Percentiles rank a stretch among this genome's conserved stretches.
Conservation (phyloP, 2,329 filamentous ascomycete genomes). For the Furcasterigmium sp. region DNA sequence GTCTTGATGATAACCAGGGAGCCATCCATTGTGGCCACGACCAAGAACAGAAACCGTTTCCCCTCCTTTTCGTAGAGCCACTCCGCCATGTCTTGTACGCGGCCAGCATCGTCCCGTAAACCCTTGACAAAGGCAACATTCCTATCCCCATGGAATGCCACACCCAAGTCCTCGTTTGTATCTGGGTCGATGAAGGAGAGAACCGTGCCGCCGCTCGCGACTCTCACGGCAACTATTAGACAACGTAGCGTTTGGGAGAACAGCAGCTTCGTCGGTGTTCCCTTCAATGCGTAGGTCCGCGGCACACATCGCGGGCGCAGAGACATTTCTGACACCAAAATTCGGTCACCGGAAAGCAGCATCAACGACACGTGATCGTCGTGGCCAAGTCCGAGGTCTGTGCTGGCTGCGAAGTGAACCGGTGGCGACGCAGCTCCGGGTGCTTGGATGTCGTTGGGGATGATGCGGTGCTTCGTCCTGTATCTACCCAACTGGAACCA, state of each 20-base stretch:
- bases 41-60: constrained; percentile 57
- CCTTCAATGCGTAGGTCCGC: constrained; percentile 39
- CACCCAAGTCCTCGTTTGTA: constrained; percentile 46
- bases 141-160: constrained; percentile 31
- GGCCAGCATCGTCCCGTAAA: constrained; percentile 52
- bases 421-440: constrained; percentile 37
- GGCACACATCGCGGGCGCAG: constrained; percentile 39
- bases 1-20: constrained; percentile 46
- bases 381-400: constrained; percentile 31
- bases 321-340: constrained; percentile 50
- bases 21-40: constrained; percentile 52
- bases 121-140: constrained; percentile 45
- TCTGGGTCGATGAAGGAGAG: constrained; percentile 49
- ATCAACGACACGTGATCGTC: constrained; percentile 37
- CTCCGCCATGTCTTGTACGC: constrained; percentile 55
- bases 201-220: constrained; percentile 39
- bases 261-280: constrained; percentile 46
- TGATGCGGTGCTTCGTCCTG: constrained; percentile 39
- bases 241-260: constrained; percentile 49
- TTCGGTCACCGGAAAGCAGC: constrained; percentile 41
- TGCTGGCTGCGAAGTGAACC: constrained; percentile 40
- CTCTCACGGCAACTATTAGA: constrained; percentile 46
- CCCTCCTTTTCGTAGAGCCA: constrained; percentile 56
- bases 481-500: constrained; percentile 10
- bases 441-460: constrained; percentile 45